Conservation (phyloP, 768 basidiomycete species). For the Mycena venus region DNA sequence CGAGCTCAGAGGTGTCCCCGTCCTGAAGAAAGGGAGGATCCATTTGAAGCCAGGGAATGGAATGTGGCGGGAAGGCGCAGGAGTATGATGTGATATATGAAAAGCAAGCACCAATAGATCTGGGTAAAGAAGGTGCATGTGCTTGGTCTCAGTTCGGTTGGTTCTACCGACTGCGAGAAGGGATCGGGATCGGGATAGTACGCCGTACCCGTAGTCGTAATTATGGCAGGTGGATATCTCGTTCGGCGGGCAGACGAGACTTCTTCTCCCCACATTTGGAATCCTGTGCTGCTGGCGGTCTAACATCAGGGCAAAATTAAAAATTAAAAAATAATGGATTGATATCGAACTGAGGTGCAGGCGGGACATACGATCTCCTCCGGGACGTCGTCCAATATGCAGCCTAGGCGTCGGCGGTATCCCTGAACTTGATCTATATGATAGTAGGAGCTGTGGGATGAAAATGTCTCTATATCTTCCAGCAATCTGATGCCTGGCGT, state of each 20-base stretch:
- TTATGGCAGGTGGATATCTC: neutral
- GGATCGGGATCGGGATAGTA: neutral
- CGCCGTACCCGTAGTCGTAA: neutral
- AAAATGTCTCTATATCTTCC: neutral
- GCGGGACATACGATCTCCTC: neutral
- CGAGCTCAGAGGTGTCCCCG: neutral
- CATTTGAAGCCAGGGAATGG: slow-evolving; percentile 1
- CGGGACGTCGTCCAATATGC: neutral
- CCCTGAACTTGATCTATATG: slow-evolving; percentile 2
- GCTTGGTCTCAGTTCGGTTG: neutral
- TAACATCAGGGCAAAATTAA: neutral
- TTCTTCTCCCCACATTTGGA: neutral
- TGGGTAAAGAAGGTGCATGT: neutral
- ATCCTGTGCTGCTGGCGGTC: slow-evolving; percentile 1
- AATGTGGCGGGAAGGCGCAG: slow-evolving; percentile 18
- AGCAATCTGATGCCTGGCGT: neutral
- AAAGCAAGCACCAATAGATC: neutral
- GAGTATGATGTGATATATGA: slow-evolving; percentile 11
- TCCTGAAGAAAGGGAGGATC: neutral
- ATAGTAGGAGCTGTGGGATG: neutral
- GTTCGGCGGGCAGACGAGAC: neutral
- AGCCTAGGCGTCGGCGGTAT: neutral
- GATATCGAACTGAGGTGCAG: neutral
- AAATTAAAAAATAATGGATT: no score
- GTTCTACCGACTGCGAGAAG: neutral